A percentile compares a stretch with the other conserved stretches of the same genome.
These are phyloP conservation scores for Beta vulgaris DNA, from an alignment of 148 eudicot genomes.

Conservation along the genomic window DNA sequence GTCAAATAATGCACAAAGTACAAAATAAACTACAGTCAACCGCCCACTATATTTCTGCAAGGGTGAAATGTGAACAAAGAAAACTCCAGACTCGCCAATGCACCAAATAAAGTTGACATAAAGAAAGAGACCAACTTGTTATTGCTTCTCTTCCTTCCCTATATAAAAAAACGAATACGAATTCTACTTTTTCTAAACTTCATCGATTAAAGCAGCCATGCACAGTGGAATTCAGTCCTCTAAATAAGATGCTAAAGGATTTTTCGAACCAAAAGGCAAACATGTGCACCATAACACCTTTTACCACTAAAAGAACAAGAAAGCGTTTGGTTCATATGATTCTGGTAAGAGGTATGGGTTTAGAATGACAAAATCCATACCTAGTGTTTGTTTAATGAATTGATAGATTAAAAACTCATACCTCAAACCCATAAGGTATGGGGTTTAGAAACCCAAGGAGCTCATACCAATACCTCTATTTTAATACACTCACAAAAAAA, in stretches of 20 bases:
- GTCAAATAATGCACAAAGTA: background rate
- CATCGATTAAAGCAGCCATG: background rate
- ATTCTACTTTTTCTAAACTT: background rate
- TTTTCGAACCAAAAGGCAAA: background rate
- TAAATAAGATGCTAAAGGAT: background rate
- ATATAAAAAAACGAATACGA: background rate
- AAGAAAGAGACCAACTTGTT: background rate
- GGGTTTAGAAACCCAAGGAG: too few relatives aligned
- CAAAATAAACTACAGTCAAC: background rate
- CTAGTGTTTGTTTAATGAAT: too few relatives aligned
- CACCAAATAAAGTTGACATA: background rate
- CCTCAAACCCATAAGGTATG: too few relatives aligned
- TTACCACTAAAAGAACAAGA: too few relatives aligned
- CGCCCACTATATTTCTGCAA: background rate
- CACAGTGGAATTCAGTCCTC: background rate
- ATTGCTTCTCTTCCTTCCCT: background rate
- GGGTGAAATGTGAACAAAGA: too few relatives aligned
- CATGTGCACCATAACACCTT: background rate
- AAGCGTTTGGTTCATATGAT: too few relatives aligned
- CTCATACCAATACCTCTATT: too few relatives aligned
- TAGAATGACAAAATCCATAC: too few relatives aligned
- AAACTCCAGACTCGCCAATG: background rate
- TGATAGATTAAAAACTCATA: too few relatives aligned
- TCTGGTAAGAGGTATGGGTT: too few relatives aligned
- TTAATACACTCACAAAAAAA: too few relatives aligned